These are phyloP conservation scores for Venturia oleaginea DNA, from an alignment of 2,329 filamentous ascomycete genomes.

Conservation along the genomic window DNA sequence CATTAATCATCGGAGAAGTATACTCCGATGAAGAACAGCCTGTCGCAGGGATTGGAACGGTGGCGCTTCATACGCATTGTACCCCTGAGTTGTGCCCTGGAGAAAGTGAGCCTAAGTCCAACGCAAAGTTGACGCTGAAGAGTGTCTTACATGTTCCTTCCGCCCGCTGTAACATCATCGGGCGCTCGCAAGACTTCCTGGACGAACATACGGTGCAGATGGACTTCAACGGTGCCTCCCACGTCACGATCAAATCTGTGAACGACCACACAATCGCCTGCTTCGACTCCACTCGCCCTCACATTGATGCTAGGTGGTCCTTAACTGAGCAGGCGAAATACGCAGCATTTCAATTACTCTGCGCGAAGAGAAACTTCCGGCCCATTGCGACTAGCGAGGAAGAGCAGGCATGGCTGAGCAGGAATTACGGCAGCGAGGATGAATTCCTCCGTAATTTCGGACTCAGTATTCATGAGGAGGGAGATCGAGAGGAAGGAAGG, in stretches of 20 bases:
- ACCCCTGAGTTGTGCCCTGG: background rate
- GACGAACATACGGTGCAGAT: slow-evolving; percentile 6
- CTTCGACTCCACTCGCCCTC: background rate
- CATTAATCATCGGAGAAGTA: slow-evolving; percentile 11
- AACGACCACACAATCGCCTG: background rate
- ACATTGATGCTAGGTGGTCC: background rate
- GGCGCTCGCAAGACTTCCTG: background rate
- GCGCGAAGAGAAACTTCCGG: background rate
- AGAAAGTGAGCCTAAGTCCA: slow-evolving; percentile 5
- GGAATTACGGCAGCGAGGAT: slow-evolving; percentile 26
- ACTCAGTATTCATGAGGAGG: slow-evolving; percentile 29
- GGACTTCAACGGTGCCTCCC: slow-evolving; percentile 2
- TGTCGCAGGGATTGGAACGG: slow-evolving; percentile 16
- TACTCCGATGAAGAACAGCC: background rate
- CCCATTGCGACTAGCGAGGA: slow-evolving; percentile 16
- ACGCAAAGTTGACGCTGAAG: slow-evolving; percentile 12
- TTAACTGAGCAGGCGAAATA: background rate
- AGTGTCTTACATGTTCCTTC: slow-evolving; percentile 18
- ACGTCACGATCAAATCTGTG: background rate
- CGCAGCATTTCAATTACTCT: background rate
- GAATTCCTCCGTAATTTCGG: slow-evolving; percentile 25
- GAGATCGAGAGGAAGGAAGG: slow-evolving; percentile 30
- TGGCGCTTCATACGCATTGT: slow-evolving; percentile 16
- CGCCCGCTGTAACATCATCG: slow-evolving; percentile 18
- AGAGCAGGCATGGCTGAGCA: slow-evolving; percentile 30